Percentiles rank a stretch among this genome's conserved stretches.
phyloP scores from a whole-genome alignment of 805 yeast genomes.

The Komagataella pastoris region DNA sequence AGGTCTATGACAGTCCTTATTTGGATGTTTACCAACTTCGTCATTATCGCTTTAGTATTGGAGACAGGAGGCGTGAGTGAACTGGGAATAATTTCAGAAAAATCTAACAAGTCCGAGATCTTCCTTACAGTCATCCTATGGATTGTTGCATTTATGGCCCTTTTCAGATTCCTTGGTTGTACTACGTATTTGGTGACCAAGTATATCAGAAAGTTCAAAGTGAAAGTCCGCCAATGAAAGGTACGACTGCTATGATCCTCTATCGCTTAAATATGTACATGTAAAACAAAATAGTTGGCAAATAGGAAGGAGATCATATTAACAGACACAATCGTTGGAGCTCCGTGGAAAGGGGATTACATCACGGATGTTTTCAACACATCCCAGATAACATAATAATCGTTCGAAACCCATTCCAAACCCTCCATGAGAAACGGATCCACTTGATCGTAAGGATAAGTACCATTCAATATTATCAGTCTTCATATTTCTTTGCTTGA shows the following conservation, averaged over 20 bases:
- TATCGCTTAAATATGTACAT: background rate
- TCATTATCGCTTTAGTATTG: conserved; percentile 69
- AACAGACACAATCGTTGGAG: conserved; percentile 37
- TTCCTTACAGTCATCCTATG: conserved; percentile 81
- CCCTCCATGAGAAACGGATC: conserved; percentile 91
- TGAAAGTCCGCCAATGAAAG: background rate
- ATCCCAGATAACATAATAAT: conserved; percentile 57
- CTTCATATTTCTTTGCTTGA: conserved; percentile 44
- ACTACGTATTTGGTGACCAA: conserved; percentile 23
- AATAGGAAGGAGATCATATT: conserved; percentile 1
- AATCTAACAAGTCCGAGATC: conserved; percentile 27
- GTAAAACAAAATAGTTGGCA: background rate
- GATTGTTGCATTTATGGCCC: conserved; percentile 87
- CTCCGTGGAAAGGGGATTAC: conserved; percentile 80
- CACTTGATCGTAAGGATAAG: conserved; percentile 55
- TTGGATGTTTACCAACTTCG: conserved; percentile 83
- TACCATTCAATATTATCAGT: conserved; percentile 66
- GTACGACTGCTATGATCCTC: background rate
- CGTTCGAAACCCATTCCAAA: conserved; percentile 94
- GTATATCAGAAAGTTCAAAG: background rate
- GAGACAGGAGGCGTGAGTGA: conserved; percentile 66
- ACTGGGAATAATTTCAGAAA: conserved; percentile 14
- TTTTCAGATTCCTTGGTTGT: conserved; percentile 72
- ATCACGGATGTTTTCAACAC: conserved; percentile 72
- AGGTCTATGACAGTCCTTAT: conserved; percentile 79